Base-by-base conservation (phyloP, 768 basidiomycete species). In the Phlebiopsis gigantea region DNA sequence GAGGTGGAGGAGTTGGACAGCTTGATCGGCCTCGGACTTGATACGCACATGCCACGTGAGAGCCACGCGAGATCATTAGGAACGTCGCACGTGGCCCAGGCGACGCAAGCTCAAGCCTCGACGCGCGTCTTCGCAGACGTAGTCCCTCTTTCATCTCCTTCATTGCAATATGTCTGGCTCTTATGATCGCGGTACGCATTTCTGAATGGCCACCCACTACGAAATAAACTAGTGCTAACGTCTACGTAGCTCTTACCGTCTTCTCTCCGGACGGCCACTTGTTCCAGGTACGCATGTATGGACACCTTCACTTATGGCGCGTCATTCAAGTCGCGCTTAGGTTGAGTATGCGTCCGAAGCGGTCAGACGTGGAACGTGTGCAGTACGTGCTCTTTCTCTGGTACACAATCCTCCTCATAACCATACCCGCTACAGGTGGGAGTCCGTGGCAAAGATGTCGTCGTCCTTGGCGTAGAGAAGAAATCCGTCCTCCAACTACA, bases 331-430 rank as follows among this genome's bases (percentile, higher is more conserved):
- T 59, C 63, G 50, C 66, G 67, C 25, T 58, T 57, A 98, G 94
- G 97, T 99, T 63, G 97, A 99, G 75, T 99, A 99, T 72, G 97
- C 97, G 12, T 76, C 88, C n/a, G 97, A 99, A 73, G 97, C 97
- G 54, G 97, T 98, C 55, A 78, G 92, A 66, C 92, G 94, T 70
- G 97, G 97, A 44, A 98, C 97, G 12, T 98, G 95, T 71, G 96
- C 95, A 58, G 97, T 98, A 69, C 66, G 82, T 72, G 12, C 57
- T 45, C 2, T 28, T 49, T 22, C 44, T n/a, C 44, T 22, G 42
- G 21, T 25, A 22, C 24, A 12, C 9, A 28, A 3, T 47, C 7
- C 12, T 43, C 56, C 56, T 39, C 8, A 2, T 2, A 39, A 4
- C 4, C 34, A 66, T 47, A 17, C 51, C 15, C 43, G 22, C 60